Percentiles rank a stretch among this genome's conserved stretches.
Evolutionary conservation across 2,329 filamentous ascomycete species (phyloP).

Genomic region (Rhynchosporium secalis): DNA sequence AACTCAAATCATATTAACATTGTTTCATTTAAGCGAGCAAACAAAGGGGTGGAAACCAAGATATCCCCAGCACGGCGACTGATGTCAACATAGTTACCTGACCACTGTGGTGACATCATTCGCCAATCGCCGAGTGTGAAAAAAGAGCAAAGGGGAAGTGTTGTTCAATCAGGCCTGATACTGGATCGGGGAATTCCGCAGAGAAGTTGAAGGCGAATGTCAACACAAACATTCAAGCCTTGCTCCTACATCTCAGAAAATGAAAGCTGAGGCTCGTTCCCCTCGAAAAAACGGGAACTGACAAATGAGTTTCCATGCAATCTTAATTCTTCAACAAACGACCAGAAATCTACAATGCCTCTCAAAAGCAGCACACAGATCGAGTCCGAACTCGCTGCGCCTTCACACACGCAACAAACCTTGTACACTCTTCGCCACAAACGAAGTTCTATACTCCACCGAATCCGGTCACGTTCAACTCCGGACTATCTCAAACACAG

Average conservation of each 20-base stretch:
- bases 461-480: conserved; percentile 2
- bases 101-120: too few species aligned
- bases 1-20: too few species aligned
- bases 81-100: too few species aligned
- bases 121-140: too few species aligned
- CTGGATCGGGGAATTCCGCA: too few species aligned
- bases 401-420: background rate
- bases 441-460: conserved; percentile 2
- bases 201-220: background rate
- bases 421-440: background rate
- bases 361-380: background rate
- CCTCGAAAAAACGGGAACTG: background rate
- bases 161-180: too few species aligned
- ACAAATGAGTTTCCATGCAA: background rate
- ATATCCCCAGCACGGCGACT: too few species aligned
- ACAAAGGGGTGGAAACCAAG: too few species aligned
- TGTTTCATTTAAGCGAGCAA: too few species aligned
- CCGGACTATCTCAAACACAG: background rate
- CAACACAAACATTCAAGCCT: background rate
- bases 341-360: background rate
- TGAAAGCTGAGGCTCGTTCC: background rate
- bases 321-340: background rate
- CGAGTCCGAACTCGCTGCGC: background rate
- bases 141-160: too few species aligned
- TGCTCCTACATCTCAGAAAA: background rate